Evolutionary conservation across 805 yeast genomes (phyloP), one percentile per base, ranked within the genome.

Genomic region (Ogataea methylovora): DNA sequence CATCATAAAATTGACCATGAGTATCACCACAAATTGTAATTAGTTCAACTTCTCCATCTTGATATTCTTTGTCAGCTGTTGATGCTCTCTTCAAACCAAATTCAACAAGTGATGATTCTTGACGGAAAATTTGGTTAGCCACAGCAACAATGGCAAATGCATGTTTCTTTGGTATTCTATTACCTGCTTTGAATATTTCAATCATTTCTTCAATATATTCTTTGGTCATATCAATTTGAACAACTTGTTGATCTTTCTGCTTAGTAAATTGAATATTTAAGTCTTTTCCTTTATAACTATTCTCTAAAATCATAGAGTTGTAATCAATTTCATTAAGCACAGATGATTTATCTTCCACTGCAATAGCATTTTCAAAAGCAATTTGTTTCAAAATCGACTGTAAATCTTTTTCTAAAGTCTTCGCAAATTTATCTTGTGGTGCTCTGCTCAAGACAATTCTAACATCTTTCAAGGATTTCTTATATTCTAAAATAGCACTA

Each of bases 21-120:
- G 97, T 90, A 57, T 92, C 98, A 45, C 98, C 98, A 46, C 95
- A 92, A 8, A 92, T 84, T 1, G 97, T 85, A 30, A 90, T 67
- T 39, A 63, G 71, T 35, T 64, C 57, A 14, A 49, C 53, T n/a
- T 51, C 50, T 4, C 51, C 67, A 61, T 45, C 36, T 24, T 39
- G 45, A 46, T 50, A 12, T 55, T 56, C 39, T 76, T 59, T 48
- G 35, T 62, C 64, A 7, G 61, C 60, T 36, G 67, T 52, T 14
- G 37, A 41, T 3, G 34, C 18, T 35, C 57, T 39, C 8, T 39
- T 32, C 9, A 69, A 50, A 3, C 64, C 62, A 26, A 90, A 53
- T 51, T 88, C 97, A 24, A 79, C 82, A 67, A 88, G 63, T 1
- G 95, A 69, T 7, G 79, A 72, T 53, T 90, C 97, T 3, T 63